Evolutionary conservation across 1,284 basidiomycete genomes (phyloP).

Genomic region (Ceratobasidium theobromae): DNA sequence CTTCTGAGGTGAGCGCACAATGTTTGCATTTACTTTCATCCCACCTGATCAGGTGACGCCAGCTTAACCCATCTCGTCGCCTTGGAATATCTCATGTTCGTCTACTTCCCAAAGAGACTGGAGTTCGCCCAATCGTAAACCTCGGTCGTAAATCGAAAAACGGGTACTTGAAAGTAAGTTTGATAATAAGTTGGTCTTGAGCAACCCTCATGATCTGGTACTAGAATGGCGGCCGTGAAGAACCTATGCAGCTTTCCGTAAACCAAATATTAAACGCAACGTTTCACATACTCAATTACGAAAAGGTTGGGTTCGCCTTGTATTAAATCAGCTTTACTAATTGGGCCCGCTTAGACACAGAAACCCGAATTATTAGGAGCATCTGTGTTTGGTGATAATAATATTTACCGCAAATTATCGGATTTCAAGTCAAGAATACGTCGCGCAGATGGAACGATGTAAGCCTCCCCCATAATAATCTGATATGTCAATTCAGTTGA

Average conservation of each 20-base stretch:
- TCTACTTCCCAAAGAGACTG: constrained; percentile 90
- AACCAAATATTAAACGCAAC: constrained; percentile 83
- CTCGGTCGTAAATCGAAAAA: constrained; percentile 60
- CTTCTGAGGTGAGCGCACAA: constrained; percentile 52
- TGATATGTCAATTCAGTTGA: neutral
- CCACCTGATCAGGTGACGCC: neutral
- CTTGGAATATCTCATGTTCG: constrained; percentile 71
- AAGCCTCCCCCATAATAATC: constrained; percentile 39
- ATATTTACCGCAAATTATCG: constrained; percentile 75
- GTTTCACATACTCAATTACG: constrained; percentile 82
- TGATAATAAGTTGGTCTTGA: neutral
- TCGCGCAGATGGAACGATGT: constrained; percentile 57
- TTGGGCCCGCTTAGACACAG: constrained; percentile 52
- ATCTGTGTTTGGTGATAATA: constrained; percentile 80
- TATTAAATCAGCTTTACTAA: neutral
- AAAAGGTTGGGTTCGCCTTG: constrained; percentile 60
- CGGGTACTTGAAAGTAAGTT: constrained; percentile 12
- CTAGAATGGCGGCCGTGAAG: neutral
- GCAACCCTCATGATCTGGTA: neutral
- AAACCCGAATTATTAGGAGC: constrained; percentile 69
- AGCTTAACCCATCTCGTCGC: constrained; percentile 11
- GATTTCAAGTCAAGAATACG: constrained; percentile 63
- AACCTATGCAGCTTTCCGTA: constrained; percentile 55
- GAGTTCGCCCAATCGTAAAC: constrained; percentile 94
- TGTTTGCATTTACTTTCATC: neutral